Base-by-base conservation (phyloP, 768 basidiomycete genomes). In the Terana coerulea region DNA sequence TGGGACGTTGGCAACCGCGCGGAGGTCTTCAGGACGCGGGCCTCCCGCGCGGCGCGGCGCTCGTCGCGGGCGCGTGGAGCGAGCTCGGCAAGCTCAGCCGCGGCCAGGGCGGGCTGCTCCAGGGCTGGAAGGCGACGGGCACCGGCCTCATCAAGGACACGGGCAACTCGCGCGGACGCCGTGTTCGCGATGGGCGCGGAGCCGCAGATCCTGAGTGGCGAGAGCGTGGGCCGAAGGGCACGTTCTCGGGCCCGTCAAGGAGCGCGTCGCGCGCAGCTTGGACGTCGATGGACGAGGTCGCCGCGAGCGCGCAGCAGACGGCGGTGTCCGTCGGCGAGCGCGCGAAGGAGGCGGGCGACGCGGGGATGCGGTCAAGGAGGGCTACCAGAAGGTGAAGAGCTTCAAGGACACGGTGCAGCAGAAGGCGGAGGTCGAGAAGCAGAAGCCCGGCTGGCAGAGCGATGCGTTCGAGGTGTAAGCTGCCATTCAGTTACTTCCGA, bases 21-120 rank as follows among this genome's bases (percentile, higher is more conserved):
- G 15, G 75, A 81, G 55, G 83, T 88, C 35, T 88, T 88, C 58
- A 73, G 41, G 86, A 88, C 59, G 73, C 79, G 0, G 87, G 87
- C 0, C 59, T 83, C 1, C 69, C 75, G 1, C 64, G 71, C 1
- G 77, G 77, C 0, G 70, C 75, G 0, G 68, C 78, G 3, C 60
- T 82, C 28, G 63, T 78, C n/a, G 80, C 79, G 2, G 86, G 81
- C 0, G 57, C 84, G 7, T 87, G 85, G 85, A 83, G 81, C 54
- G 86, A 88, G 64, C 52, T 86, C 0, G 87, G 87, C 0, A 72
- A 76, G 40, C 37, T 88, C n/a, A 68, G 72, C 53, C 69, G 75
- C 30, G 36, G 67, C 63, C 40, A 59, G 64, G 45, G 68, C 58
- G 51, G 72, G 61, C 0, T 73, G 22, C 64, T 73, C 52, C 61